Conservation (phyloP, 305 asterid genomes). For the Solanum hybrid region DNA sequence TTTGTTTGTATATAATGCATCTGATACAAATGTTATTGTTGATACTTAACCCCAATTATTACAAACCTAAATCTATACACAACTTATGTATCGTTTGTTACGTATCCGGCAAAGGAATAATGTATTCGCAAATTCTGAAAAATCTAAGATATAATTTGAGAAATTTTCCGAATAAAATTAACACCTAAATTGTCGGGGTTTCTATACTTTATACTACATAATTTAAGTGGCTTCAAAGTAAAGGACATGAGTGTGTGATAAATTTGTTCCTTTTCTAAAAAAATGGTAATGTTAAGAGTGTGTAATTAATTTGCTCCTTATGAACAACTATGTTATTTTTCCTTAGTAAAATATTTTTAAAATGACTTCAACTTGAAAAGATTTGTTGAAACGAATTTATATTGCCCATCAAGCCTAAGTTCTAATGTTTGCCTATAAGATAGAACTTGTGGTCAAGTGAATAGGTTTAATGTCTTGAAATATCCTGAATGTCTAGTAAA, state of each 20-base stretch:
- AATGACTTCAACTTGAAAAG: not conserved
- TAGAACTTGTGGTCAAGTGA: not conserved
- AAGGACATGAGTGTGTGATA: not conserved
- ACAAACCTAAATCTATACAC: not conserved
- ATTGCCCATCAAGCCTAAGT: not conserved
- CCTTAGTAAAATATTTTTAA: not conserved
- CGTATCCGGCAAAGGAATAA: not conserved
- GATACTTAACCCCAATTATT: not conserved
- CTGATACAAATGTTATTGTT: not conserved
- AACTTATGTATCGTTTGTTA: not conserved
- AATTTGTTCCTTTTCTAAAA: not conserved
- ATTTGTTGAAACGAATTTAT: not conserved
- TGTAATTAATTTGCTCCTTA: not conserved
- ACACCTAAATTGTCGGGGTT: not conserved
- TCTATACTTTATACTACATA: not conserved
- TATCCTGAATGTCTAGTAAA: not conserved
- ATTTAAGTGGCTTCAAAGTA: not conserved
- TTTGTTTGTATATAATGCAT: not conserved
- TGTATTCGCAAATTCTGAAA: too few species aligned
- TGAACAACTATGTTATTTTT: not conserved
- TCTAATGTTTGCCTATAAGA: not conserved
- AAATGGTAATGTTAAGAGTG: not conserved
- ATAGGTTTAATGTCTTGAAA: not conserved
- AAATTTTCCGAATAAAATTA: too few species aligned
- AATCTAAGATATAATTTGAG: not conserved